Percentiles rank a stretch among this genome's conserved stretches.
Evolutionary conservation across 495 filamentous ascomycete species (phyloP).

Genomic region (Lasiosphaeria hispida): DNA sequence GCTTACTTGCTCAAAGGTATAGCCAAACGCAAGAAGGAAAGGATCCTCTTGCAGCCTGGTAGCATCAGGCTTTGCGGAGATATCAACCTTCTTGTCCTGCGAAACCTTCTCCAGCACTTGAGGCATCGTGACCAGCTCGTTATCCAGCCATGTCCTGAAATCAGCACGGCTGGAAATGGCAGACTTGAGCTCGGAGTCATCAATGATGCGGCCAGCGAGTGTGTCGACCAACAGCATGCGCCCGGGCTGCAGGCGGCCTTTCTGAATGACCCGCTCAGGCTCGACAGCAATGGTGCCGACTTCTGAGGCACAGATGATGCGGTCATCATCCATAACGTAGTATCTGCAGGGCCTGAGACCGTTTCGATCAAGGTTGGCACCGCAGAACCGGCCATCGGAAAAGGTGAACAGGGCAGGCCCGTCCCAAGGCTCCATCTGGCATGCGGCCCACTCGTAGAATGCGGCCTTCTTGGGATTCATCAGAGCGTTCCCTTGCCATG

Average conservation of each 20-base stretch:
- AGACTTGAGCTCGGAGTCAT: slow-evolving; percentile 90
- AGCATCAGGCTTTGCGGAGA: slow-evolving; percentile 65
- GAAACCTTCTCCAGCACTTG: slow-evolving; percentile 61
- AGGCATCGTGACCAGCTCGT: slow-evolving; percentile 77
- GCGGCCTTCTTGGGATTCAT: slow-evolving; percentile 97
- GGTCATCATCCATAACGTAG: slow-evolving; percentile 97
- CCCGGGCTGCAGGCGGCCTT: slow-evolving; percentile 91
- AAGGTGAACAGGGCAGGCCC: slow-evolving; percentile 98
- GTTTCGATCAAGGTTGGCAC: slow-evolving; percentile 98
- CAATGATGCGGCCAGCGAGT: slow-evolving; percentile 90
- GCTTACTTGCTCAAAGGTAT: slow-evolving; percentile 95
- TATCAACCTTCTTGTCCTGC: slow-evolving; percentile 47
- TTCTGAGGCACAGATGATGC: slow-evolving; percentile 97
- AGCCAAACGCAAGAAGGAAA: slow-evolving; percentile 84
- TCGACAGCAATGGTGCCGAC: slow-evolving; percentile 94
- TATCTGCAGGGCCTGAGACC: slow-evolving; percentile 95
- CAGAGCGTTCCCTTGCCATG: slow-evolving; percentile 90
- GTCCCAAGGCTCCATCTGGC: slow-evolving; percentile 99
- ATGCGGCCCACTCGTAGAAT: slow-evolving; percentile 99
- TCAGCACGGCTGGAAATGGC: slow-evolving; percentile 81
- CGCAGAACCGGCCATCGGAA: slow-evolving; percentile 95
- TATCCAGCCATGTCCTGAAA: slow-evolving; percentile 86
- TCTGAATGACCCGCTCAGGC: slow-evolving; percentile 86
- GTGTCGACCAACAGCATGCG: slow-evolving; percentile 99
- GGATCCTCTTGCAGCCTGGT: slow-evolving; percentile 81